Evolutionary conservation across 179 eudicot genomes (phyloP), one percentile per base, ranked within the genome.

Genomic region (Patellifolia procumbens): DNA sequence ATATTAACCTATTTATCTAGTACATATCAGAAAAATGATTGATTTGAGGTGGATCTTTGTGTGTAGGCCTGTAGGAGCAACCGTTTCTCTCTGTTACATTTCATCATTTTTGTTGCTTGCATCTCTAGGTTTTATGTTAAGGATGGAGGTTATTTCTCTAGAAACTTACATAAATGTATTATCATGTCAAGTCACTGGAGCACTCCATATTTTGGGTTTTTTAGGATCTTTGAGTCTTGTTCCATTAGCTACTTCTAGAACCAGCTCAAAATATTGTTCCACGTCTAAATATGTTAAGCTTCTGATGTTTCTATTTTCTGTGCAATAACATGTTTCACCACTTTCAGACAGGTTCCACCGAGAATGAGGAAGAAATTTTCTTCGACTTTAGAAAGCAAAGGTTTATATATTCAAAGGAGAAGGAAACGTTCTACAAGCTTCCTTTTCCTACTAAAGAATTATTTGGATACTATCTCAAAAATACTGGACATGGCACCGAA

Each of bases 371-470:
- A 79, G 98, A 95, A 79, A 87, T 95, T 69, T 95, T 80, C 89
- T 93, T 93, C 79, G 97, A 93, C 77, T 95, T 95, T 63, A 85
- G 99, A 83, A 95, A 93, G 92, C 99, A 95, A 73, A 84, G 84
- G 5, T 95, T 89, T 81, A 88, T 90, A 55, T 93, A 83, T 86
- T 95, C 98, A 29, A 82, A 75, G 74, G 99, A 91, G 81, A 90
- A 85, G 78, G 87, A 86, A 53, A 90, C 86, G 19, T 95, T 95
- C 78, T 87, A 71, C 82, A 95, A 95, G 86, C 97, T 93, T 77
- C 94, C 94, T 75, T 95, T 89, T 78, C 99, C 97, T 34, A 87
- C 98, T 2, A 95, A 95, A 81, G 98, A 95, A 78, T 43, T 87
- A 58, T 85, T 95, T 86, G 92, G 96, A 73, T 90, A 89, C 82